Base-by-base conservation (phyloP, 257 asterid genomes). In the Nicotiana otophora region DNA sequence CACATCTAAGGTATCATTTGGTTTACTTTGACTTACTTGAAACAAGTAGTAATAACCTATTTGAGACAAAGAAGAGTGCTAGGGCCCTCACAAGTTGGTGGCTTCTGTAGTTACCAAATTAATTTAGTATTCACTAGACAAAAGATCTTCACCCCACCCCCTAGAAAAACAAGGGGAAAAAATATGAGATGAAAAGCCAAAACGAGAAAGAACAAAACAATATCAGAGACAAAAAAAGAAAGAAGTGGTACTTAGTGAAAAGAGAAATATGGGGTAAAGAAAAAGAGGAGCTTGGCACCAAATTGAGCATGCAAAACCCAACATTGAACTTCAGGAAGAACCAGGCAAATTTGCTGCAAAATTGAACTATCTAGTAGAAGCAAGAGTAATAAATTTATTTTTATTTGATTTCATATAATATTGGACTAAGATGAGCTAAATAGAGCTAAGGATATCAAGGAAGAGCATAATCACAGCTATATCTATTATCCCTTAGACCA, bases 1-100 rank as follows among this genome's bases (percentile, higher is more conserved):
- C 84, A 64, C 88, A 86, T 84, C 85, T 76, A 74, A 82, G 36
- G 77, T 83, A 84, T 83, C 84, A 77, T 83, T 77, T 86, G 66
- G 74, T 83, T 84, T 68, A 51, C 57, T 82, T 83, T 82, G 87
- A 85, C 86, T 87, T 88, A 12, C 79, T 77, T 75, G 54, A 67
- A 81, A 5, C 66, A 54, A 36, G 11, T 74, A 33, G 63, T 65
- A 83, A 33, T 54, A 8, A 61, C 55, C 10, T 17, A 58, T 67
- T 60, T 68, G 64, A 65, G 85, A 85, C 88, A 86, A 66, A 26
- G 7, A 65, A 23, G 79, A 83, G 88, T 86, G 86, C 82, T 77
- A 11, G 72, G 83, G 26, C 67, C 88, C 63, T 70, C 46, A 70
- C 55, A 53, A 77, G 7, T 67, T 2, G 75, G 26, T 66, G 51